These are phyloP conservation scores for Tricholoma matsutake DNA, from an alignment of 768 basidiomycete species.

Conservation along the genomic window DNA sequence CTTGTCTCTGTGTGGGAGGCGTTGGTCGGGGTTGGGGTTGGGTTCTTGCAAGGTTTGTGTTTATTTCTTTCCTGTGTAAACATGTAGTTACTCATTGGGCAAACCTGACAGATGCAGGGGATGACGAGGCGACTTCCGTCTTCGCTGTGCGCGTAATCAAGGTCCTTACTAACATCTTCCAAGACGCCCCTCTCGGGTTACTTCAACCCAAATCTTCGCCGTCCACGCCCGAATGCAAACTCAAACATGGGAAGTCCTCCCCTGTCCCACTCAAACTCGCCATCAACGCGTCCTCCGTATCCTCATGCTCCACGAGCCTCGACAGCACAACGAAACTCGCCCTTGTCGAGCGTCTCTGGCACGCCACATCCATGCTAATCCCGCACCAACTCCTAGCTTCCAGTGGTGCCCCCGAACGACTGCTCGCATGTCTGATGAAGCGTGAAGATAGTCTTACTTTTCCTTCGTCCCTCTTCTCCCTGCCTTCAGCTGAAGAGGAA, in stretches of 20 bases:
- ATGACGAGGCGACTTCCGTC: constrained; percentile 37
- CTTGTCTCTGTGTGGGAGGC: constrained; percentile 56
- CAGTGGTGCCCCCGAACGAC: constrained; percentile 34
- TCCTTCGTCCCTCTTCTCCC: constrained; percentile 8
- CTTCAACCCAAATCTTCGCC: constrained; percentile 21
- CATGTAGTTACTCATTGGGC: constrained; percentile 4
- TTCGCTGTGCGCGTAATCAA: constrained; percentile 40
- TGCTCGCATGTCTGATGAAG: constrained; percentile 49
- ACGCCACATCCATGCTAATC: constrained; percentile 38
- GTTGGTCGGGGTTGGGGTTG: constrained; percentile 48
- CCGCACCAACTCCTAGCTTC: constrained; percentile 38
- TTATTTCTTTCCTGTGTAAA: not conserved
- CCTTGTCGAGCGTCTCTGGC: constrained; percentile 60
- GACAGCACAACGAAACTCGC: constrained; percentile 48
- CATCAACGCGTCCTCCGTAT: constrained; percentile 7
- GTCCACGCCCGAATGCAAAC: constrained; percentile 11
- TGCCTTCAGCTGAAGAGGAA: constrained; percentile 10
- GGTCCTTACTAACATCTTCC: constrained; percentile 46
- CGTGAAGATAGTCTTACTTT: constrained; percentile 45
- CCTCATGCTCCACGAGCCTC: constrained; percentile 6
- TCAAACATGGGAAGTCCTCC: not conserved
- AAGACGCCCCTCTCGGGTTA: constrained; percentile 45
- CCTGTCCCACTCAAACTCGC: not conserved
- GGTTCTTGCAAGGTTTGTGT: constrained; percentile 42
- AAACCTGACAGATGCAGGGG: constrained; percentile 30